Percentiles rank a stretch among this genome's conserved stretches.
These are phyloP conservation scores for Colletotrichum tropicicola DNA, from an alignment of 2,329 filamentous ascomycete genomes.

Conservation along the genomic window DNA sequence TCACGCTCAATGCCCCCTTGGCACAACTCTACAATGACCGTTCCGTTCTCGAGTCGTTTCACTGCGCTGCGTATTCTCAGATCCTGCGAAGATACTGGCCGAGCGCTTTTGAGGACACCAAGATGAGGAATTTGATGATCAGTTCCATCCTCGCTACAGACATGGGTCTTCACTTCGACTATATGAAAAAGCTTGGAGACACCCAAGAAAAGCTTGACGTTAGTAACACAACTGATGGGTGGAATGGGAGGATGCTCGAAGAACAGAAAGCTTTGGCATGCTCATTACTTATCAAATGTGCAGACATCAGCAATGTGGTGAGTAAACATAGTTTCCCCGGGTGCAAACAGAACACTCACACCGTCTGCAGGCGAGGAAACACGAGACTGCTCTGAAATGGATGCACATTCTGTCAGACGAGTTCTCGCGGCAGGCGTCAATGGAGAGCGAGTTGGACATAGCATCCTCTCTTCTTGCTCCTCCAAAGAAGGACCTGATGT, in stretches of 20 bases:
- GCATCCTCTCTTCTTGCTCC: conserved; percentile 86
- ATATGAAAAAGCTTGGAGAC: conserved; percentile 88
- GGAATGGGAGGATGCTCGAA: conserved; percentile 79
- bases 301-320: conserved; percentile 98
- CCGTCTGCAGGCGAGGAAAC: conserved; percentile 76
- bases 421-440: conserved; percentile 89
- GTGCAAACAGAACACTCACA: conserved; percentile 32
- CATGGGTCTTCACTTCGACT: conserved; percentile 97
- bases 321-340: conserved; percentile 47
- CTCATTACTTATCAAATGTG: conserved; percentile 94
- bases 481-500: conserved; percentile 83
- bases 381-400: conserved; percentile 86
- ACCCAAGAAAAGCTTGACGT: conserved; percentile 81
- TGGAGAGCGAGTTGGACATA: conserved; percentile 90
- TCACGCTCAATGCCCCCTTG: conserved; percentile 89
- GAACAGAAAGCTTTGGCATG: conserved; percentile 85
- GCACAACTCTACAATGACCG: conserved; percentile 97
- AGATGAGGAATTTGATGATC: conserved; percentile 91
- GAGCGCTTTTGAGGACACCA: conserved; percentile 77
- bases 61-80: conserved; percentile 96
- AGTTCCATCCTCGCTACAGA: conserved; percentile 97
- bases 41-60: conserved; percentile 95
- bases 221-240: conserved; percentile 73
- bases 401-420: conserved; percentile 95
- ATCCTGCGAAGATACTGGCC: conserved; percentile 95